phyloP scores from a whole-genome alignment of 2,329 filamentous ascomycete genomes.

The Pseudogymnoascus sp. region DNA sequence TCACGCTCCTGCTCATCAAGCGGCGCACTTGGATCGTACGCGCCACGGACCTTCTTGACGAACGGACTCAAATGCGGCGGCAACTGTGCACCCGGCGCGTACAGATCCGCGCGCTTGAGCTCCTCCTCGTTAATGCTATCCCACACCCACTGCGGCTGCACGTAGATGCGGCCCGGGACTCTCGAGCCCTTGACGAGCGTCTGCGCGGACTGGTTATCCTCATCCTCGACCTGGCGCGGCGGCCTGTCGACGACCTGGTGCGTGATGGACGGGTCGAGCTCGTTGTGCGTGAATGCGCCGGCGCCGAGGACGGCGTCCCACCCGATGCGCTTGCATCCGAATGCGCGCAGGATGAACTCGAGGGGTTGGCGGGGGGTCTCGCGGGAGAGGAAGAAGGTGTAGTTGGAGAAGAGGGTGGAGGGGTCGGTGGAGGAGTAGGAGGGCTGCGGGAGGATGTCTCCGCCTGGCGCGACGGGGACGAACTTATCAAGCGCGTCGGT shows the following conservation, averaged over 20 bases:
- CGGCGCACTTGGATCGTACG: conserved; percentile 82
- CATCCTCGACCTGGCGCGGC: conserved; percentile 51
- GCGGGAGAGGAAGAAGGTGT: conserved; percentile 86
- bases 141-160: conserved; percentile 99
- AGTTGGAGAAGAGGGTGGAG: conserved; percentile 73
- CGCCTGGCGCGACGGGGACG: conserved; percentile 71
- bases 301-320: conserved; percentile 90
- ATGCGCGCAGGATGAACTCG: conserved; percentile 87
- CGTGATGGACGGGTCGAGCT: conserved; percentile 80
- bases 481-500: conserved; percentile 80
- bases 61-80: conserved; percentile 95
- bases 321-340: conserved; percentile 90
- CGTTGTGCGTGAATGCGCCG: conserved; percentile 84
- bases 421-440: conserved; percentile 55
- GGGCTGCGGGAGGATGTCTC: conserved; percentile 80
- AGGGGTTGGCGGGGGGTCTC: conserved; percentile 85
- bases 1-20: conserved; percentile 83
- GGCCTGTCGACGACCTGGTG: conserved; percentile 95
- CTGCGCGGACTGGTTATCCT: conserved; percentile 54
- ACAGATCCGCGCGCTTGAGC: conserved; percentile 76
- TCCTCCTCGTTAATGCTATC: conserved; percentile 90
- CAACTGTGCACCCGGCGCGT: conserved; percentile 79
- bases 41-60: conserved; percentile 76
- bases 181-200: conserved; percentile 55
- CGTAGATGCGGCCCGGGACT: conserved; percentile 83